A percentile compares a stretch with the other conserved stretches of the same genome.
These are phyloP conservation scores for Saccharomycopsis babjevae DNA, from an alignment of 805 yeast genomes.

Conservation along the genomic window DNA sequence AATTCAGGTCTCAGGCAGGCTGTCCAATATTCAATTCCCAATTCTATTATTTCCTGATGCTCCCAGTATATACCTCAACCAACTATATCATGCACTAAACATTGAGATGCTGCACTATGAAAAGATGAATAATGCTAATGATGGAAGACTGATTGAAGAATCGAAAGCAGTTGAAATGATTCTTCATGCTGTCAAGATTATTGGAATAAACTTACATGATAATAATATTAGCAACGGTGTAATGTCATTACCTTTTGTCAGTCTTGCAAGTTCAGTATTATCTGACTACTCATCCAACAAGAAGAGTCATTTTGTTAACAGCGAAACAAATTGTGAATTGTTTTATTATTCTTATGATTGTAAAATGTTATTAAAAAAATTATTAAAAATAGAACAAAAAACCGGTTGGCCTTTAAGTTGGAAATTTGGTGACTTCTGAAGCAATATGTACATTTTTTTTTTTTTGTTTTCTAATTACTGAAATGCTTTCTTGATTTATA, in stretches of 20 bases:
- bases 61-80: conserved; percentile 3
- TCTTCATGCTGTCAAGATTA: conserved; percentile 6
- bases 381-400: conserved; percentile 5
- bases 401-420: conserved; percentile 15
- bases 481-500: not conserved
- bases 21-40: conserved; percentile 7
- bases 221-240: not conserved
- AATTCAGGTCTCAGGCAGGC: not conserved
- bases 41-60: conserved; percentile 1
- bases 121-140: not conserved
- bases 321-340: not conserved
- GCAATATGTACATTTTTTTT: not conserved
- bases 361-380: conserved; percentile 9
- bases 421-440: conserved; percentile 16
- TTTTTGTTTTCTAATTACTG: not conserved
- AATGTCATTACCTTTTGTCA: conserved; percentile 3
- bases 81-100: conserved; percentile 5
- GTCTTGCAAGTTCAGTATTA: conserved; percentile 13
- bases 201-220: conserved; percentile 11
- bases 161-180: conserved; percentile 2
- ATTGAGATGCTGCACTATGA: conserved; percentile 3
- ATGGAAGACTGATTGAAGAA: not conserved
- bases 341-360: conserved; percentile 9
- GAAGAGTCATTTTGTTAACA: not conserved
- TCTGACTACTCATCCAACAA: conserved; percentile 1